Evolutionary conservation across 805 yeast species (phyloP).

Genomic region (Candida chauliodis): DNA sequence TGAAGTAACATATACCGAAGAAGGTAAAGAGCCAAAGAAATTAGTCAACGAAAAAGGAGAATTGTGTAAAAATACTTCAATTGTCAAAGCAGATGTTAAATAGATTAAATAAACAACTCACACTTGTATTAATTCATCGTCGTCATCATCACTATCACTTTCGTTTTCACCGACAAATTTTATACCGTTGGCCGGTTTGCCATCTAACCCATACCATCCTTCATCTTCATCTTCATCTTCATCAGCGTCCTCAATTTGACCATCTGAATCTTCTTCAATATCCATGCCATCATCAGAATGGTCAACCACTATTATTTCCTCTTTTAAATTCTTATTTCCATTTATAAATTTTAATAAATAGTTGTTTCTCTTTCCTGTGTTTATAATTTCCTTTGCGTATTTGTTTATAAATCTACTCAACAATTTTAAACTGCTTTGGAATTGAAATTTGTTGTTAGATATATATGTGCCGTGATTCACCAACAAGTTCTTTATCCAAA

Average conservation of each 20-base stretch:
- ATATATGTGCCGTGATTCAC: conserved; percentile 77
- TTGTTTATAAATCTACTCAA: conserved; percentile 73
- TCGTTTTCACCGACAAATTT: conserved; percentile 10
- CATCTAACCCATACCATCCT: conserved; percentile 30
- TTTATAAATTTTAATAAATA: conserved; percentile 53
- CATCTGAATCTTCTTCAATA: conserved; percentile 25
- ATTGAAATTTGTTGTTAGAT: conserved; percentile 55
- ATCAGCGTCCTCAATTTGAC: conserved; percentile 25
- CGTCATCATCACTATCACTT: conserved; percentile 10
- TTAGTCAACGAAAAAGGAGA: conserved; percentile 81
- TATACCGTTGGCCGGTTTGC: conserved; percentile 13
- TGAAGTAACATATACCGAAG: conserved; percentile 78
- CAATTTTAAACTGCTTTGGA: conserved; percentile 61
- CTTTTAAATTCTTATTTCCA: conserved; percentile 19
- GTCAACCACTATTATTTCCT: conserved; percentile 24
- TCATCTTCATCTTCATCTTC: conserved; percentile 26
- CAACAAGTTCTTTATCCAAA: conserved; percentile 74
- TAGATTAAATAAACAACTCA: conserved; percentile 12
- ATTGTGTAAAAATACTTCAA: conserved; percentile 65
- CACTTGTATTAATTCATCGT: conserved; percentile 11
- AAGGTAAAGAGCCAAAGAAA: conserved; percentile 68
- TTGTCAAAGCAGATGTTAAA: conserved; percentile 70
- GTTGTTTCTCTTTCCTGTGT: conserved; percentile 49
- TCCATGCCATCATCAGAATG: conserved; percentile 27
- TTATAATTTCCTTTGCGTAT: conserved; percentile 69